Base-by-base conservation (phyloP, 1,139 yeast species). In the Pichia sp. region DNA sequence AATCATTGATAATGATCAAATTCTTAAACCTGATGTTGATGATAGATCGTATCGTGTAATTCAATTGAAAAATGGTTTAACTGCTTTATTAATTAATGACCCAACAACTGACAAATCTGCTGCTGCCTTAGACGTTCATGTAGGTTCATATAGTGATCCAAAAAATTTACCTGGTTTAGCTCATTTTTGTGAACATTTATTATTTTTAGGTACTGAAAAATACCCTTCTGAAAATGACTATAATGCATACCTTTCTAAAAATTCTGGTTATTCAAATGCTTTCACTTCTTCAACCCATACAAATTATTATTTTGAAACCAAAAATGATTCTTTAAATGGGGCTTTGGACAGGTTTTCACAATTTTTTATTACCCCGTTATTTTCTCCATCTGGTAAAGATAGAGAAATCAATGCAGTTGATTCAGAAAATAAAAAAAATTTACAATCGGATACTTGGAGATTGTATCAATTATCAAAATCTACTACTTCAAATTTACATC, bases 121-220 rank as follows among this genome's bases (percentile, higher is more conserved):
- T 0, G 98, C 98, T 1, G 86, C 98, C 0, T 71, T 93, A 54
- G 96, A 89, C 64, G 98, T 93, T 36, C 82, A 87, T 62, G 93
- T 90, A 28, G 99, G 99, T 22, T 79, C 96, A 5, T 87, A 85
- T 66, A 80, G 87, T 49, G 98, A 93, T 64, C 88, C 87, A 19
- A 74, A 77, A 49, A 73, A 76, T 31, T 68, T 89, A 33, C 85
- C 91, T 3, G 99, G 99, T 1, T 73, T 93, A 56, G 99, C 99
- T 3, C 99, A 93, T 70, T 93, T 93, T 68, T 90, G 97, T 70
- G 99, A 93, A 71, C 99, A 93, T 70, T 74, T 93, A 60, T 73
- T 93, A 56, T 93, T 93, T 67, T 89, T 93, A 96, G 99, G 99
- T n/a, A 91, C 98, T 5, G 75, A 80, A 60, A 91, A 90, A 69